Evolutionary conservation across 2,329 filamentous ascomycete species (phyloP).

Genomic region (Ophiocordyceps camponoti-leonardi): DNA sequence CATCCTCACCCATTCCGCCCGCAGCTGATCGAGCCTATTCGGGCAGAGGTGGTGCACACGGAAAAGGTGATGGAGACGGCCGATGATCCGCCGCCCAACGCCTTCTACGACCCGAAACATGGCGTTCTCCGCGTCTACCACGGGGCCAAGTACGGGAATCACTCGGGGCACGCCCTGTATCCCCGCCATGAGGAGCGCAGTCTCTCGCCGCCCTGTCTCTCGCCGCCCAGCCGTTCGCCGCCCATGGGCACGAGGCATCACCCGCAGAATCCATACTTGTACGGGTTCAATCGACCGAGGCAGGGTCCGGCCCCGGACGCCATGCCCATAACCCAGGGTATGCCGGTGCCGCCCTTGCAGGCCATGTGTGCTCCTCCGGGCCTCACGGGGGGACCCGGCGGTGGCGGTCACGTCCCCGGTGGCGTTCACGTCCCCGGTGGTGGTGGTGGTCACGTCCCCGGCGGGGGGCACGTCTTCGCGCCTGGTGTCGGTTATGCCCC

Average conservation of each 20-base stretch:
- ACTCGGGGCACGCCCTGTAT: conserved; percentile 25
- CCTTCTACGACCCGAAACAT: conserved; percentile 36
- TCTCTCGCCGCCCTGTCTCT: too few relatives aligned
- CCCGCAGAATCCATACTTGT: conserved; percentile 22
- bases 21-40: conserved; percentile 28
- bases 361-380: conserved; percentile 5
- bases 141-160: conserved; percentile 36
- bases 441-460: too few relatives aligned
- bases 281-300: conserved; percentile 15
- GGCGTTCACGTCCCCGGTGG: background rate
- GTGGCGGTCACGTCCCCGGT: conserved; percentile 1
- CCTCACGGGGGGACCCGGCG: conserved; percentile 4
- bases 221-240: conserved; percentile 12
- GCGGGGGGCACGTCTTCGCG: too few relatives aligned
- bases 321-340: conserved; percentile 14
- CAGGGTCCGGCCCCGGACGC: conserved; percentile 7
- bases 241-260: conserved; percentile 27
- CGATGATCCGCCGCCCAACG: conserved; percentile 39
- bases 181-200: conserved; percentile 20
- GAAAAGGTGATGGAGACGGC: conserved; percentile 36
- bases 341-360: conserved; percentile 8
- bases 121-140: conserved; percentile 40
- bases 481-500: conserved; percentile 1
- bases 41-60: conserved; percentile 31
- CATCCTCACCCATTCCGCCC: conserved; percentile 19